phyloP scores from a whole-genome alignment of 208 protist genomes.

The Wallacemonas rigidus region DNA sequence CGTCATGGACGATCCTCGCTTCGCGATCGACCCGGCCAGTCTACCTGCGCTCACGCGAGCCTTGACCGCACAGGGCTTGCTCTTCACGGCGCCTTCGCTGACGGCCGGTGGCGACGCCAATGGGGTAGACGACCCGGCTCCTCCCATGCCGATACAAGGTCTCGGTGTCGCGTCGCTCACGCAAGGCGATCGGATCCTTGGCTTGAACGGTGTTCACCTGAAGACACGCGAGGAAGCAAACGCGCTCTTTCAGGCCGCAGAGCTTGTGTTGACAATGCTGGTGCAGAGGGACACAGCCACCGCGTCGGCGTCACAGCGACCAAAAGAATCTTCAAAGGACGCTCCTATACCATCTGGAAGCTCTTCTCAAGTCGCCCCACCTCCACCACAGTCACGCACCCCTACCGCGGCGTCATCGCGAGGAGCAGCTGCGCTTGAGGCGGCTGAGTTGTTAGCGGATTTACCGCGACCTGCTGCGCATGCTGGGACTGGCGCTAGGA shows the following conservation, averaged over 20 bases:
- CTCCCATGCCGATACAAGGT: neutral
- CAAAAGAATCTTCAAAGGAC: neutral
- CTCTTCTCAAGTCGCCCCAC: too few relatives aligned
- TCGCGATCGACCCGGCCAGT: neutral
- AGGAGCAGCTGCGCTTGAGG: too few relatives aligned
- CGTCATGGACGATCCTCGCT: neutral
- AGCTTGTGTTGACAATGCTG: slow-evolving; percentile 18
- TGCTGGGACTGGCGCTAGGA: too few relatives aligned
- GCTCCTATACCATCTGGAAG: neutral
- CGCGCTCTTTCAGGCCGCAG: slow-evolving; percentile 17
- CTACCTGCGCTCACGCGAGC: neutral
- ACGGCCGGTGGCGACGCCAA: neutral
- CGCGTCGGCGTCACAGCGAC: neutral
- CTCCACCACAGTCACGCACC: too few relatives aligned
- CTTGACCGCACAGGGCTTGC: neutral
- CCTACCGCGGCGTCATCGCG: too few relatives aligned
- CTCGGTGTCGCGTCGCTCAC: slow-evolving; percentile 12
- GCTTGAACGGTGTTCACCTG: slow-evolving; percentile 29
- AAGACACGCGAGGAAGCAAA: slow-evolving; percentile 27
- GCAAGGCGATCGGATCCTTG: slow-evolving; percentile 34
- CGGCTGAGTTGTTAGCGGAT: too few relatives aligned
- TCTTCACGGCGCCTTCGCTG: neutral
- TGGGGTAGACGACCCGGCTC: neutral
- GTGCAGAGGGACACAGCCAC: slow-evolving; percentile 8
- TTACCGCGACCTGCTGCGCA: too few relatives aligned